Percentiles rank a stretch among this genome's conserved stretches.
Evolutionary conservation across 345 rosid species (phyloP).

Genomic region (Gynandropsis gynandra): DNA sequence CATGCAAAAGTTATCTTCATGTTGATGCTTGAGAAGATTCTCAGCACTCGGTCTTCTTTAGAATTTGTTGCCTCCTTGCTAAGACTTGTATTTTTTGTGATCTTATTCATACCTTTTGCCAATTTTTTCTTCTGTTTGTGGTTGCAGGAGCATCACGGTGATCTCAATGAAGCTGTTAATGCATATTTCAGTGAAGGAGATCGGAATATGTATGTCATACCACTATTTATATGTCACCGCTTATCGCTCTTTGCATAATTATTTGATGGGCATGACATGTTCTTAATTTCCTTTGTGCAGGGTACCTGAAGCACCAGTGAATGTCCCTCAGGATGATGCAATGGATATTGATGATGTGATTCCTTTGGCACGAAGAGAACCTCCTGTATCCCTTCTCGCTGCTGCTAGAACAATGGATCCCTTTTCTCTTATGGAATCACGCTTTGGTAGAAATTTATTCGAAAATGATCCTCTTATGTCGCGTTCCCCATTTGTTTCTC

Average conservation of each 20-base stretch:
- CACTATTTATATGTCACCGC: not conserved
- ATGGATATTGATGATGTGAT: constrained; percentile 87
- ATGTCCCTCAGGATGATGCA: constrained; percentile 44
- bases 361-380: constrained; percentile 29
- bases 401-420: constrained; percentile 33
- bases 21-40: too few relatives aligned
- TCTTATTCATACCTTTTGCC: not conserved
- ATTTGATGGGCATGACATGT: not conserved
- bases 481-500: constrained; percentile 55
- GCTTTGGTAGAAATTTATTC: constrained; percentile 33
- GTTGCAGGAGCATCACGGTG: constrained; percentile 60
- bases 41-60: too few relatives aligned
- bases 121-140: not conserved
- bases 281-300: constrained; percentile 27
- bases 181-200: constrained; percentile 70
- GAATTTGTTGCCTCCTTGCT: not conserved
- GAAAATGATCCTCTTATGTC: constrained; percentile 39
- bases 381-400: constrained; percentile 34
- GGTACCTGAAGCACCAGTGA: constrained; percentile 26
- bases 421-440: constrained; percentile 46
- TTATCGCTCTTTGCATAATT: not conserved
- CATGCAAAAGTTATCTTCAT: too few relatives aligned
- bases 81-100: not conserved
- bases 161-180: constrained; percentile 75
- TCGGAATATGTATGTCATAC: constrained; percentile 16